phyloP scores from a whole-genome alignment of 2,329 filamentous ascomycete species.

The Fusarium equiseti region DNA sequence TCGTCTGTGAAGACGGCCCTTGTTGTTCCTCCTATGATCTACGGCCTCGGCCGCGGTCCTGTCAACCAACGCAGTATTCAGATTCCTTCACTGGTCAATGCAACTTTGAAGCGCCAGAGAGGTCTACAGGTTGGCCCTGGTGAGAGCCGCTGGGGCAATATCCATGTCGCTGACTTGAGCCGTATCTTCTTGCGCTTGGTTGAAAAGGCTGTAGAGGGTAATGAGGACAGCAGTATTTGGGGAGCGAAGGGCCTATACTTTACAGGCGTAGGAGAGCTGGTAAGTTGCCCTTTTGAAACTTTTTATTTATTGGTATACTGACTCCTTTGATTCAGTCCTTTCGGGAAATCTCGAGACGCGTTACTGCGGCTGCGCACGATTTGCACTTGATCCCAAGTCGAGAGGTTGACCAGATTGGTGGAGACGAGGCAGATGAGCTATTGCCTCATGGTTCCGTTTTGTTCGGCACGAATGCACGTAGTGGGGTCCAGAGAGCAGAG shows the following conservation, averaged over 20 bases:
- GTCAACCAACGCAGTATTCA: conserved; percentile 56
- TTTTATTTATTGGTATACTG: no score
- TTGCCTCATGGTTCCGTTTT: no score
- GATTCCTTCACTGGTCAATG: conserved; percentile 47
- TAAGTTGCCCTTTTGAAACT: conserved; percentile 22
- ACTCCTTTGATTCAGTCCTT: no score
- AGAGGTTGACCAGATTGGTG: no score
- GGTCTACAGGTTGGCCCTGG: conserved; percentile 50
- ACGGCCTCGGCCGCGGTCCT: conserved; percentile 53
- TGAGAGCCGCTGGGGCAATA: conserved; percentile 51
- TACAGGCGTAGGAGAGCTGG: conserved; percentile 45
- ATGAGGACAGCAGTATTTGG: conserved; percentile 47
- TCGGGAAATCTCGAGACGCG: no score
- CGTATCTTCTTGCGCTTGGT: conserved; percentile 49
- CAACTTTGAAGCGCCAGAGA: conserved; percentile 47
- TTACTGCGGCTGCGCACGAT: no score
- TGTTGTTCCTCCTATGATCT: conserved; percentile 53
- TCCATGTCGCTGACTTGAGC: conserved; percentile 53
- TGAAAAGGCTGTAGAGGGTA: conserved; percentile 47
- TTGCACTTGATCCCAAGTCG: no score
- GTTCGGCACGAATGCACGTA: no score
- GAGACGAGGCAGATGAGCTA: no score
- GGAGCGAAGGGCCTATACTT: conserved; percentile 54
- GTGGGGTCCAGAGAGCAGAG: no score
- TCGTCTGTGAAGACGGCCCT: conserved; percentile 50